Evolutionary conservation across 768 basidiomycete genomes (phyloP), one percentile per base, ranked within the genome.

Genomic region (Phlegmacium glaucopus): DNA sequence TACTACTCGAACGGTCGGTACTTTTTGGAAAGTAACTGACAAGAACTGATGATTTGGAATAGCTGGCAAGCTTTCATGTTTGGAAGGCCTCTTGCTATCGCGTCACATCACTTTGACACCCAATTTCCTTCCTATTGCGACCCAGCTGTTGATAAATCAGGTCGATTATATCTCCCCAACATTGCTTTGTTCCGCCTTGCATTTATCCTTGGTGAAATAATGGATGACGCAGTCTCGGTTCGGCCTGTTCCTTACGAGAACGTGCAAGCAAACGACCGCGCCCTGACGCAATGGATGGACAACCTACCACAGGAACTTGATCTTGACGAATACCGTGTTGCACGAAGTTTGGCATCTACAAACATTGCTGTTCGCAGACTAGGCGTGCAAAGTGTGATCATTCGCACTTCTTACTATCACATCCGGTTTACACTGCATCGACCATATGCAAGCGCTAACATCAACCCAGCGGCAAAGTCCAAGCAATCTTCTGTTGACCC

Each of bases 41-140:
- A 37, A 39, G 43, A 10, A 50, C 41, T 40, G 27, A 50, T 18
- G 37, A 42, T 40, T 53, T 55, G 25, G 51, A 38, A 45, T 54
- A 89, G 88, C 53, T 92, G 90, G 90, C 88, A 91, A 61, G 85
- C 88, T 0, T 91, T 92, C 67, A 78, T 90, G 77, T 87, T 92
- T 62, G 90, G 90, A 12, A 76, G 90, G 16, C 90, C 90, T 3
- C 68, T 87, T 28, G 70, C 77, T 25, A 83, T 92, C 47, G 81
- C 85, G 4, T 83, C 87, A 4, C 84, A 90, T 61, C 89, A 90
- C 64, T 92, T 88, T 61, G 87, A 91, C 61, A 91, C 89, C 0
- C 83, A 80, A 53, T 70, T 90, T 12, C 90, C 90, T 26, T 80
- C 82, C 0, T 75, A 81, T 47, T 81, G 78, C 56, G 82, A 87